Evolutionary conservation across 176 grass and related monocot species (phyloP).

Genomic region (Leersia perrieri): DNA sequence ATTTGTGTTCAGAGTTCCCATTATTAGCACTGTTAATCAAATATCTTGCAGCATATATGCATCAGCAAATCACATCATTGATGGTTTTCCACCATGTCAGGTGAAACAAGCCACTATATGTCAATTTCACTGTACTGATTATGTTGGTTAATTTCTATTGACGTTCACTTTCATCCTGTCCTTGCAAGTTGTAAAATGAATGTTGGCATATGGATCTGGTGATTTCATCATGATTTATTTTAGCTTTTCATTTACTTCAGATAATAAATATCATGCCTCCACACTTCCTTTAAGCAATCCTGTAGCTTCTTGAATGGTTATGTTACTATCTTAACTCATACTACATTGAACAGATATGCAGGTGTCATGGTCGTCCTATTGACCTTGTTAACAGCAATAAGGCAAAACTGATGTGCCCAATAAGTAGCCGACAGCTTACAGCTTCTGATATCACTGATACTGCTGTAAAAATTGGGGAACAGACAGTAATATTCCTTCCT

Average conservation of each 20-base stretch:
- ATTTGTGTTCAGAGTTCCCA: slow-evolving; percentile 70
- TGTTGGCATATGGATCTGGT: not conserved
- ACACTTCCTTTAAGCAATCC: not conserved
- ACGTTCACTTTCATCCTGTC: slow-evolving; percentile 23
- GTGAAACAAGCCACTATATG: slow-evolving; percentile 40
- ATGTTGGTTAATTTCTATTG: not conserved
- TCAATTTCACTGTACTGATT: slow-evolving; percentile 12
- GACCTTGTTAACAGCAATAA: slow-evolving; percentile 35
- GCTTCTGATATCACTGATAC: slow-evolving; percentile 77
- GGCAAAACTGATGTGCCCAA: slow-evolving; percentile 49
- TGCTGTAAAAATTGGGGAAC: slow-evolving; percentile 73
- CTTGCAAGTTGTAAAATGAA: slow-evolving; percentile 3
- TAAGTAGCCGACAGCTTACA: slow-evolving; percentile 54
- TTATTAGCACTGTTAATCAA: slow-evolving; percentile 56
- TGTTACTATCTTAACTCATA: slow-evolving; percentile 37
- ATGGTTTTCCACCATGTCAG: slow-evolving; percentile 77
- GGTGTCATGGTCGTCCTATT: slow-evolving; percentile 68
- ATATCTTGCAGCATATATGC: slow-evolving; percentile 73
- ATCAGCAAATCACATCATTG: slow-evolving; percentile 59
- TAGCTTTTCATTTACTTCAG: not conserved
- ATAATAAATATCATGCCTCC: not conserved
- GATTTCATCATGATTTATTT: not conserved
- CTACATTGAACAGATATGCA: slow-evolving; percentile 65
- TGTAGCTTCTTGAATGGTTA: slow-evolving; percentile 14
- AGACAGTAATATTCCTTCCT: slow-evolving; percentile 67